A percentile compares a stretch with the other conserved stretches of the same genome.
These are phyloP conservation scores for Nemania bipapillata DNA, from an alignment of 2,329 filamentous ascomycete species.

Conservation along the genomic window DNA sequence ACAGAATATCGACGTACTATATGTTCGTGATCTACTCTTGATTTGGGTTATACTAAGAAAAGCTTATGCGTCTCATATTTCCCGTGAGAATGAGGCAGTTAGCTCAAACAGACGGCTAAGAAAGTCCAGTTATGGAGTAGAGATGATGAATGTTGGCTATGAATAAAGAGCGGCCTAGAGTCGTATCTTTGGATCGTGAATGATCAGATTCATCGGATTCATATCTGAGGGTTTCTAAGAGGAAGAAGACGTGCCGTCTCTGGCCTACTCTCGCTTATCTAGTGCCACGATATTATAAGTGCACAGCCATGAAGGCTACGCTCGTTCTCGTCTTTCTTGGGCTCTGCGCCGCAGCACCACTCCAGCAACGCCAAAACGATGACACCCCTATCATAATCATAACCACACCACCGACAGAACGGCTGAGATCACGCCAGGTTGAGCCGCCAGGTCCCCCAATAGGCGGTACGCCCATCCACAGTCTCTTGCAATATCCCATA, in stretches of 20 bases:
- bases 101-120: neutral
- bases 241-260: neutral
- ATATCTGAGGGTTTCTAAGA: neutral
- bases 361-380: slow-evolving; percentile 4
- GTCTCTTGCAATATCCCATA: too few relatives aligned
- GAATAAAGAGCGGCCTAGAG: slow-evolving; percentile 7
- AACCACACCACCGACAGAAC: neutral
- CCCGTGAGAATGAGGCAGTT: neutral
- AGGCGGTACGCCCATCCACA: neutral
- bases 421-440: neutral
- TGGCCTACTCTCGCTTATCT: neutral
- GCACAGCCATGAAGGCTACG: slow-evolving; percentile 22
- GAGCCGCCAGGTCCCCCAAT: too few relatives aligned
- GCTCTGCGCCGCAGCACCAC: slow-evolving; percentile 25
- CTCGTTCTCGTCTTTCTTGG: slow-evolving; percentile 20
- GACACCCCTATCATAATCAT: neutral
- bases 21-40: neutral
- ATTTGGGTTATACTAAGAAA: slow-evolving; percentile 14
- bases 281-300: slow-evolving; percentile 2
- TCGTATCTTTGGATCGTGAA: neutral
- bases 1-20: slow-evolving; percentile 9
- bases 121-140: neutral
- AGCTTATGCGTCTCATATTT: neutral
- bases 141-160: slow-evolving; percentile 1
- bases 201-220: slow-evolving; percentile 1